Percentiles rank a stretch among this genome's conserved stretches.
phyloP scores from a whole-genome alignment of 805 yeast species.

The Yamadazyma nakazawae region DNA sequence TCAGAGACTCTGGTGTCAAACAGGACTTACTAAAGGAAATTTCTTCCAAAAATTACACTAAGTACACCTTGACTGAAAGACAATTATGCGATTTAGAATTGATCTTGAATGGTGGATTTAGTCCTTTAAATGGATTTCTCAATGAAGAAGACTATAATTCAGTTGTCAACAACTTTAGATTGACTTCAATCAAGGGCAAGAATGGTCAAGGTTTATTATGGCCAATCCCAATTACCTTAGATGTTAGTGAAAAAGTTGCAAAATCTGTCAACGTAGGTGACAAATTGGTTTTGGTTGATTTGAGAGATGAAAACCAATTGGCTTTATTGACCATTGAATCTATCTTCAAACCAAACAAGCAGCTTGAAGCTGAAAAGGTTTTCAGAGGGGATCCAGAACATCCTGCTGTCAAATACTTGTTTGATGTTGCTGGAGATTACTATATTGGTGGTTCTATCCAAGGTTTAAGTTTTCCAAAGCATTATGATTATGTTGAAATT shows the following conservation, averaged over 20 bases:
- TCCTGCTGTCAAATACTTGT: slow-evolving; percentile 79
- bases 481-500: slow-evolving; percentile 84
- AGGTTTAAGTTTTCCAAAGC: slow-evolving; percentile 80
- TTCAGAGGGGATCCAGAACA: slow-evolving; percentile 97
- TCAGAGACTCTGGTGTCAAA: slow-evolving; percentile 70
- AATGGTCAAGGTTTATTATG: slow-evolving; percentile 65
- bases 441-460: slow-evolving; percentile 87
- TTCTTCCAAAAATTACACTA: slow-evolving; percentile 34
- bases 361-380: slow-evolving; percentile 75
- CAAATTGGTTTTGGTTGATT: slow-evolving; percentile 72
- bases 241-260: slow-evolving; percentile 53
- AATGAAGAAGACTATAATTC: slow-evolving; percentile 64
- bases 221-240: slow-evolving; percentile 92
- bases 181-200: slow-evolving; percentile 43
- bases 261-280: slow-evolving; percentile 48
- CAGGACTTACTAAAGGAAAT: slow-evolving; percentile 57
- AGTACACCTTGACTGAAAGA: slow-evolving; percentile 68
- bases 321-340: slow-evolving; percentile 81
- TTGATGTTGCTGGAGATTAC: slow-evolving; percentile 71
- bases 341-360: slow-evolving; percentile 78
- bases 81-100: slow-evolving; percentile 92
- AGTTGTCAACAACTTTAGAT: slow-evolving; percentile 67
- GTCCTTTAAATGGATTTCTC: slow-evolving; percentile 72
- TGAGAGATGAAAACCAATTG: slow-evolving; percentile 72
- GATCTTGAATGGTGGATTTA: slow-evolving; percentile 90